A percentile compares a stretch with the other conserved stretches of the same genome.
Conservation (phyloP, 768 basidiomycete genomes). For the Podaxis sp. region DNA sequence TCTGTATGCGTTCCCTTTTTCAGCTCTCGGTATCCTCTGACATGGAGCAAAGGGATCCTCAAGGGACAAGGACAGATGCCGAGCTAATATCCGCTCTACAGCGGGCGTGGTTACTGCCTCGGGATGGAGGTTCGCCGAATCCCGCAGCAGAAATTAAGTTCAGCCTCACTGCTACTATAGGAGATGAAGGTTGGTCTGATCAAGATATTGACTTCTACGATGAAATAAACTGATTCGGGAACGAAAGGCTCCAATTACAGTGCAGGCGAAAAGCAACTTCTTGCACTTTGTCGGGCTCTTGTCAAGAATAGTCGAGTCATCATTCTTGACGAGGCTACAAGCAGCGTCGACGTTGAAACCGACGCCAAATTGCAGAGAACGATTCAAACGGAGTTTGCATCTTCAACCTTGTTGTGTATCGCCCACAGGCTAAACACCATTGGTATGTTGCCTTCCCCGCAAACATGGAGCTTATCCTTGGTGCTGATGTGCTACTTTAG, state of each 20-base stretch:
- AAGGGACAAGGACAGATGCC: conserved; percentile 47
- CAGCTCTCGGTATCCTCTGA: conserved; percentile 14
- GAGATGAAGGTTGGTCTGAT: conserved; percentile 29
- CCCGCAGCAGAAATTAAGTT: conserved; percentile 60
- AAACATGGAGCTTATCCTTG: background rate
- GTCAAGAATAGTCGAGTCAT: conserved; percentile 58
- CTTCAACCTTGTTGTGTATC: conserved; percentile 47
- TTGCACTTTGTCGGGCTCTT: conserved; percentile 55
- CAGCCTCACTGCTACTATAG: conserved; percentile 54
- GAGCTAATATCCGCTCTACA: conserved; percentile 60
- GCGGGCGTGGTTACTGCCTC: conserved; percentile 55
- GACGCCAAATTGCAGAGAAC: conserved; percentile 60
- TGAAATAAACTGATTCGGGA: background rate
- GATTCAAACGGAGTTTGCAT: conserved; percentile 56
- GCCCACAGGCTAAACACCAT: conserved; percentile 53
- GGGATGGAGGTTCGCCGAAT: conserved; percentile 35
- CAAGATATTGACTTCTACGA: too few species aligned
- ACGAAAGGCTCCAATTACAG: conserved; percentile 47
- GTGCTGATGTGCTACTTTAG: conserved; percentile 21
- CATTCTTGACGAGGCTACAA: conserved; percentile 61
- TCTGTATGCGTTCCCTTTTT: conserved; percentile 21
- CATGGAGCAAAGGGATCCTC: conserved; percentile 15
- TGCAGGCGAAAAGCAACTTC: conserved; percentile 52
- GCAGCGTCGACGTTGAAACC: conserved; percentile 58
- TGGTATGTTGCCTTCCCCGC: conserved; percentile 20